A percentile compares a stretch with the other conserved stretches of the same genome.
Evolutionary conservation across 805 yeast species (phyloP).

Genomic region (Kregervanrija fluxuum): DNA sequence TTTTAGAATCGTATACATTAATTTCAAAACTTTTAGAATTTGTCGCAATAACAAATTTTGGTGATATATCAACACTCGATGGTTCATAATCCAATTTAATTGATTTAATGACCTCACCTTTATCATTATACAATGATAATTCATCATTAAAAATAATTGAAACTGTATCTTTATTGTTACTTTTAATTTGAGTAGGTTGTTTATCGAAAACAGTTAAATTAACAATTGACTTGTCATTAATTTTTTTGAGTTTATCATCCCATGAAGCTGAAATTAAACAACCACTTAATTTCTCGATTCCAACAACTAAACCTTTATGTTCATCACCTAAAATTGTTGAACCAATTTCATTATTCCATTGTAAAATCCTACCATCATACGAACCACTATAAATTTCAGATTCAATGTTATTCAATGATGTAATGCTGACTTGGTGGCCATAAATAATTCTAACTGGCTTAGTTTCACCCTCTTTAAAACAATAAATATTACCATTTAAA

Average conservation of each 20-base stretch:
- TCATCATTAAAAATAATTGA: slow-evolving; percentile 42
- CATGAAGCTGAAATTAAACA: slow-evolving; percentile 50
- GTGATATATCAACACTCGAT: slow-evolving; percentile 39
- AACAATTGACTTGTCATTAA: slow-evolving; percentile 17
- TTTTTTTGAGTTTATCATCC: slow-evolving; percentile 68
- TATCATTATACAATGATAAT: slow-evolving; percentile 25
- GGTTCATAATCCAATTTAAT: slow-evolving; percentile 32
- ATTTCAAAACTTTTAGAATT: slow-evolving; percentile 33
- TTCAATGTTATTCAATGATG: slow-evolving; percentile 39
- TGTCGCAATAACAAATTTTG: slow-evolving; percentile 42
- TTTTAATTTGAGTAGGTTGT: slow-evolving; percentile 44
- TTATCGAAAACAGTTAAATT: slow-evolving; percentile 30
- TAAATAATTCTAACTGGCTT: slow-evolving; percentile 35
- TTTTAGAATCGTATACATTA: slow-evolving; percentile 29
- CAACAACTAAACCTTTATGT: slow-evolving; percentile 65
- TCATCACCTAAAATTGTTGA: slow-evolving; percentile 27
- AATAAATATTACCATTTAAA: slow-evolving; percentile 62
- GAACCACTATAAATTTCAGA: slow-evolving; percentile 52
- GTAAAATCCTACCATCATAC: slow-evolving; percentile 67
- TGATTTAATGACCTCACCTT: slow-evolving; percentile 25
- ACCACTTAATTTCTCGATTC: slow-evolving; percentile 28
- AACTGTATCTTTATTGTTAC: slow-evolving; percentile 24
- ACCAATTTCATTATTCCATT: slow-evolving; percentile 46
- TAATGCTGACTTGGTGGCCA: slow-evolving; percentile 83
- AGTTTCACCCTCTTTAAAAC: slow-evolving; percentile 37